A percentile compares a stretch with the other conserved stretches of the same genome.
phyloP scores from a whole-genome alignment of 169 alveolate genomes.

The Cryptosporidium canis region DNA sequence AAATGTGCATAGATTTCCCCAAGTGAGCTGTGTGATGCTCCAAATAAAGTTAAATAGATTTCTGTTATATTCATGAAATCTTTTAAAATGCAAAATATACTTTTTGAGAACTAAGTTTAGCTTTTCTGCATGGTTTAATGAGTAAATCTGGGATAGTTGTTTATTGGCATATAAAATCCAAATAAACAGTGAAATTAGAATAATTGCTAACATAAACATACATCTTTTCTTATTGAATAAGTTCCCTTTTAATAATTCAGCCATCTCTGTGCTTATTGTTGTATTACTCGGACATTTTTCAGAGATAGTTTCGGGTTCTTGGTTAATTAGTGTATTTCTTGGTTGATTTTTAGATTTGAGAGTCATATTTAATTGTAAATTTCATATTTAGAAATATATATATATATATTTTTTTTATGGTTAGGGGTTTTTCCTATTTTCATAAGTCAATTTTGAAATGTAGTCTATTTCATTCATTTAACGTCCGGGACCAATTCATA shows the following conservation, averaged over 20 bases:
- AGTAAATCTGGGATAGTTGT: not conserved
- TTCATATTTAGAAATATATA: not conserved
- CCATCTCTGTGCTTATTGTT: not conserved
- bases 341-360: not conserved
- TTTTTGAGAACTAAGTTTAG: not conserved
- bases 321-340: not conserved
- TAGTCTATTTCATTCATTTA: not conserved
- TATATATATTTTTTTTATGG: not conserved
- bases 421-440: not conserved
- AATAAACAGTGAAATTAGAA: not conserved
- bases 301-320: not conserved
- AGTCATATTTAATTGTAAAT: not conserved
- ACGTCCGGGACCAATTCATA: constrained; percentile 27
- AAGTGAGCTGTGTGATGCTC: not conserved
- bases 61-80: not conserved
- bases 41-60: not conserved
- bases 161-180: not conserved
- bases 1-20: not conserved
- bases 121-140: not conserved
- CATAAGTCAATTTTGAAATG: not conserved
- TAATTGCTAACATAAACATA: not conserved
- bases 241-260: not conserved
- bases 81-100: not conserved
- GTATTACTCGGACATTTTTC: not conserved
- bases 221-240: not conserved